Percentiles rank a stretch among this genome's conserved stretches.
phyloP scores from a whole-genome alignment of 768 basidiomycete genomes.

The Suillus brevipes region DNA sequence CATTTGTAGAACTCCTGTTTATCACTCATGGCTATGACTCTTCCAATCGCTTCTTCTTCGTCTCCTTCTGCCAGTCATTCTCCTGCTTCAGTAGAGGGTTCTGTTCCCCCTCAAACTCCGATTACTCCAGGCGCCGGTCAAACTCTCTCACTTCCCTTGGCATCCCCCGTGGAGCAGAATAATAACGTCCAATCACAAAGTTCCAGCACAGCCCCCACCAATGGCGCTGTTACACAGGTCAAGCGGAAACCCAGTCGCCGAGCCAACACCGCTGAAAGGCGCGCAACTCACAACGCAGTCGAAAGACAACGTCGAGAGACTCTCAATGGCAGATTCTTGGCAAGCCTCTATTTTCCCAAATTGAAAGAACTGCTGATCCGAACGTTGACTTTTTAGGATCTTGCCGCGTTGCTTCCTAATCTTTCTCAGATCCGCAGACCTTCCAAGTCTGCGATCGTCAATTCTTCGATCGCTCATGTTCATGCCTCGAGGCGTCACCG shows the following conservation, averaged over 20 bases:
- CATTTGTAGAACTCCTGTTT: slow-evolving; percentile 19
- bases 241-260: slow-evolving; percentile 85
- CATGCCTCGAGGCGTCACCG: slow-evolving; percentile 82
- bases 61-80: too few species aligned
- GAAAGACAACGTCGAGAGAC: slow-evolving; percentile 93
- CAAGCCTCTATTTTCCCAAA: slow-evolving; percentile 37
- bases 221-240: slow-evolving; percentile 36
- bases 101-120: slow-evolving; percentile 51
- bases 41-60: slow-evolving; percentile 40
- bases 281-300: slow-evolving; percentile 96
- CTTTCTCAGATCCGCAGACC: slow-evolving; percentile 90
- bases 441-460: slow-evolving; percentile 96
- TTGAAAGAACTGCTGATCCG: slow-evolving; percentile 3
- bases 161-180: slow-evolving; percentile 26
- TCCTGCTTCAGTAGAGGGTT: slow-evolving; percentile 43
- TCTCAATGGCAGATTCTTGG: slow-evolving; percentile 88
- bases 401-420: slow-evolving; percentile 89
- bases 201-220: slow-evolving; percentile 18
- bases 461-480: slow-evolving; percentile 89
- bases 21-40: slow-evolving; percentile 37
- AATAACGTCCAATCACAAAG: slow-evolving; percentile 25
- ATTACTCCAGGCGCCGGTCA: slow-evolving; percentile 40
- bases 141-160: slow-evolving; percentile 35
- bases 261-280: slow-evolving; percentile 94
- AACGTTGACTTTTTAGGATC: slow-evolving; percentile 56